Base-by-base conservation (phyloP, 805 yeast species). In the Saccharomycopsis babjevae region DNA sequence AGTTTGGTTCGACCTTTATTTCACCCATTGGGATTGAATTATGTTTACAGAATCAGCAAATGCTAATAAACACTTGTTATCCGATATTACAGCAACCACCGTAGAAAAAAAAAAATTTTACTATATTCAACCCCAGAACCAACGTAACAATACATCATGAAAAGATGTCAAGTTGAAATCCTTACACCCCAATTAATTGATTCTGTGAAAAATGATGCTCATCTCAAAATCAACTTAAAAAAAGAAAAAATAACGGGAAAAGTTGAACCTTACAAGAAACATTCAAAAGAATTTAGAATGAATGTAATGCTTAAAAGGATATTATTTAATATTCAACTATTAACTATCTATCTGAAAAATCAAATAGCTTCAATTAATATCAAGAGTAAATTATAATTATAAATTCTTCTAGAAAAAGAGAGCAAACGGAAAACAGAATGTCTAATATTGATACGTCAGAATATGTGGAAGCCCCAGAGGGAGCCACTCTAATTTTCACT, bases 381-480 rank as follows among this genome's bases (percentile, higher is more conserved):
- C n/a, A n/a, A n/a, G n/a, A n/a, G n/a, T n/a, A n/a, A n/a, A n/a
- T n/a, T n/a, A n/a, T n/a, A n/a, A n/a, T n/a, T n/a, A n/a, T n/a
- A n/a, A n/a, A n/a, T n/a, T n/a, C n/a, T n/a, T n/a, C n/a, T n/a
- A n/a, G n/a, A n/a, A n/a, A n/a, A n/a, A n/a, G n/a, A n/a, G n/a
- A n/a, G n/a, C n/a, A n/a, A n/a, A n/a, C n/a, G n/a, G n/a, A n/a
- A n/a, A n/a, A n/a, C 4, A 22, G 20, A 46, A 46, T 46, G 52
- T 20, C 52, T 10, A 46, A 22, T 25, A 46, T 46, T 22, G 52
- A 46, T 46, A 46, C 52, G 5, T 70, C 80, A 28, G 86, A 81
- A 57, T 82, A 69, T 66, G 84, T 84, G 1, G 85, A 83, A 67
- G 85, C 82, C 0, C 72, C 71, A 46, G 75, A 73, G 52, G 83